phyloP scores from a whole-genome alignment of 176 grass and related monocot species.

The Phoenix roebelenii region DNA sequence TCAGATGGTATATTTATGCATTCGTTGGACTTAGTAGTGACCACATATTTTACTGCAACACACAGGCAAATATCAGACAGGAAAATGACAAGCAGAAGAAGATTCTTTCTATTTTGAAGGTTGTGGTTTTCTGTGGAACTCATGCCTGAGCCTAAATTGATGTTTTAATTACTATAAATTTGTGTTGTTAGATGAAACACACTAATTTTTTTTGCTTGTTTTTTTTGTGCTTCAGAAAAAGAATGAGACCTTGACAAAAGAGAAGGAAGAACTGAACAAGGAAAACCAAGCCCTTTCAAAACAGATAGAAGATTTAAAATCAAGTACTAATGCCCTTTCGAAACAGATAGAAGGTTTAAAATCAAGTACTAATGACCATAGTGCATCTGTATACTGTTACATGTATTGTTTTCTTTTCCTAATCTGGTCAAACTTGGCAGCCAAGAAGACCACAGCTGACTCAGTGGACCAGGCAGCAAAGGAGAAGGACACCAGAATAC shows the following conservation, averaged over 20 bases:
- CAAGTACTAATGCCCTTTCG: constrained; percentile 49
- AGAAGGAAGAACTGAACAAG: constrained; percentile 31
- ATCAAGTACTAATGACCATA: constrained; percentile 51
- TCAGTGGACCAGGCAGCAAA: constrained; percentile 51
- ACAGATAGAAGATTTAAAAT: constrained; percentile 93
- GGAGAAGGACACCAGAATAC: constrained; percentile 92
- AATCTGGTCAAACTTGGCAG: constrained; percentile 43
- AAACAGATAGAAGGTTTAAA: constrained; percentile 94
- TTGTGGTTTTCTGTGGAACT: constrained; percentile 17
- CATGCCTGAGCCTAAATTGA: no score
- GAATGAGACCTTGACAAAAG: constrained; percentile 35
- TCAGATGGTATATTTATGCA: constrained; percentile 2
- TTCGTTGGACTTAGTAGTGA: constrained; percentile 4
- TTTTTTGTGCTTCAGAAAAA: constrained; percentile 39
- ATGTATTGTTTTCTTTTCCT: constrained; percentile 15
- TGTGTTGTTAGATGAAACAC: background rate
- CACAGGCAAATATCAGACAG: constrained; percentile 46
- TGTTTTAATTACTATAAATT: no score
- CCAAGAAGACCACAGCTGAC: constrained; percentile 46
- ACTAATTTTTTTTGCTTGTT: constrained; percentile 13
- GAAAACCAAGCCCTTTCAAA: constrained; percentile 61
- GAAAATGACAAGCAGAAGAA: constrained; percentile 62
- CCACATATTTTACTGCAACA: constrained; percentile 8
- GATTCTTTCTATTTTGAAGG: constrained; percentile 22
- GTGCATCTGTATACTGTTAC: background rate